Evolutionary conservation across 805 yeast species (phyloP).

Genomic region (Yarrowia sp.): DNA sequence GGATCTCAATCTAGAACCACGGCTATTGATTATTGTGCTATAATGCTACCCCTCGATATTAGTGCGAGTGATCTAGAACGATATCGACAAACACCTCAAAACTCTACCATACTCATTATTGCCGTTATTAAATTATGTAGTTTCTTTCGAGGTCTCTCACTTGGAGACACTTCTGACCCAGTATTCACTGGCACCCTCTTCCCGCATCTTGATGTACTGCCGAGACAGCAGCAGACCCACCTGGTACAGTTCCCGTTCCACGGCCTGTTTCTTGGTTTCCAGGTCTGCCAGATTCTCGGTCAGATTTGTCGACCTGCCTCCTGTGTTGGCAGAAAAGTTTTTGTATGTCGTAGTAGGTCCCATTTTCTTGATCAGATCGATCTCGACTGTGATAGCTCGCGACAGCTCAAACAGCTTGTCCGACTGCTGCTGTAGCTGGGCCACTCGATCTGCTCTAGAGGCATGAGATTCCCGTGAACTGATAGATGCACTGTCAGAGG

Average conservation of each 20-base stretch:
- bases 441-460: constrained; percentile 24
- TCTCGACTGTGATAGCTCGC: constrained; percentile 19
- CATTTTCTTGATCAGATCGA: constrained; percentile 24
- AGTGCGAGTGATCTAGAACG: too few relatives aligned
- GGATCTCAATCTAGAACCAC: too few relatives aligned
- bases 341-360: constrained; percentile 16
- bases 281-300: constrained; percentile 24
- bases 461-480: constrained; percentile 29
- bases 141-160: background rate
- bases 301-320: constrained; percentile 8
- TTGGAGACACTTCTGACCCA: constrained; percentile 34
- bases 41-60: too few relatives aligned
- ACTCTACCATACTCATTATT: too few relatives aligned
- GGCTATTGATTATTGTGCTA: too few relatives aligned
- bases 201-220: constrained; percentile 34
- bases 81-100: too few relatives aligned
- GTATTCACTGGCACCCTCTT: constrained; percentile 36
- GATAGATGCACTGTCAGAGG: constrained; percentile 12
- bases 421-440: constrained; percentile 20
- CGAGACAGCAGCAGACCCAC: constrained; percentile 26
- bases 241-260: constrained; percentile 27
- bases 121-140: constrained; percentile 16
- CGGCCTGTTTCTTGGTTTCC: constrained; percentile 30
- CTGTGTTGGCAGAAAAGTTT: constrained; percentile 26
- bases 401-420: constrained; percentile 35